Evolutionary conservation across 139 green algal genomes (phyloP), one percentile per base, ranked within the genome.

Genomic region (Micractinium sp.): DNA sequence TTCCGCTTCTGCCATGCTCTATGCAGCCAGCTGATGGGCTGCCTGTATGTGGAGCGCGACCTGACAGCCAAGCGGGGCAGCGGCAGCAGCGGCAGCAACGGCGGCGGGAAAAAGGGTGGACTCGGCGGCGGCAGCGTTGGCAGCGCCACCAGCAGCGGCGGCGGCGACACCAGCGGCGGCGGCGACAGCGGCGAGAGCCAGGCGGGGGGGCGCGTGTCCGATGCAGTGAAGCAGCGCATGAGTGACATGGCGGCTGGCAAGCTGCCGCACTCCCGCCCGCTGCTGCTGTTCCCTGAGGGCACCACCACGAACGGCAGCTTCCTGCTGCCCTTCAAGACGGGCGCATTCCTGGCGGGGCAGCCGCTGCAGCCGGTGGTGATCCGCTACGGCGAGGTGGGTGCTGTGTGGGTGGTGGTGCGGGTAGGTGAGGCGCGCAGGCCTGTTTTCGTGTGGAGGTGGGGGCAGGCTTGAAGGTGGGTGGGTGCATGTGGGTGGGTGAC

Each of bases 261-360:
- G 35, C 74, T 75, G 25, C 41, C 83, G 16, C 31, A 86, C 61
- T 74, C 76, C 16, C 89, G 93, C 36, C 94, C 93, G 29, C 92
- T 96, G 86, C 89, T 96, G 79, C 91, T 97, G 33, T 97, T 97
- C 81, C 92, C 93, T 16, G 94, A 95, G 88, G 97, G 97, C 76
- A 99, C 97, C 33, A 99, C 97, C 35, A 98, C 94, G 47, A 99
- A 99, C 88, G 97, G 97, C 19, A 33, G 88, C 2, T 97, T 94
- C 89, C 82, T 99, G 79, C 93, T 99, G 87, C 95, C 95, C 16
- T 99, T 99, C 93, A 96, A 95, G 83, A 97, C 95, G 9, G 97
- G 97, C 3, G 97, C 96, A 15, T 99, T 99, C 87, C 78, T 99
- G 33, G 97, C 96, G 3, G 95, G 96, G 18, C 87, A 93, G 75